phyloP scores from a whole-genome alignment of 192 early-diverging fungal genomes.

The Coemansia sp. region DNA sequence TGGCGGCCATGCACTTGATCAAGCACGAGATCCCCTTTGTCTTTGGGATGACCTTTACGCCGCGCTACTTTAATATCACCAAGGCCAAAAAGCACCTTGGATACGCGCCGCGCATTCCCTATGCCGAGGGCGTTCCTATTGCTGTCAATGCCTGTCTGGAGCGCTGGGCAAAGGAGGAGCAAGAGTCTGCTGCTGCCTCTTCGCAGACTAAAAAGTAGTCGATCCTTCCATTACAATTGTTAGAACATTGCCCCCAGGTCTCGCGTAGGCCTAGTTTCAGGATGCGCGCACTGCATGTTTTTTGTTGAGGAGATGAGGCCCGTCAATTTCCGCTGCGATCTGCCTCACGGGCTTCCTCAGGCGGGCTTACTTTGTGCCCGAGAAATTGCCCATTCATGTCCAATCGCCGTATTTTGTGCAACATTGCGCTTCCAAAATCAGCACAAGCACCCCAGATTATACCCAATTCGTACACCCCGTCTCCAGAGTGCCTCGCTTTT shows the following conservation, averaged over 20 bases:
- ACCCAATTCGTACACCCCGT: background rate
- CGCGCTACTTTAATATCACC: conserved; percentile 84
- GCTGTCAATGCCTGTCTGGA: conserved; percentile 51
- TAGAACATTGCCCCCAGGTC: background rate
- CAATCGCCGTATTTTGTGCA: background rate
- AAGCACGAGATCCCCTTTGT: conserved; percentile 76
- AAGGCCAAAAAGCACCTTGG: conserved; percentile 77
- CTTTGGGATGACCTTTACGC: conserved; percentile 73
- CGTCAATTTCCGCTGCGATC: background rate
- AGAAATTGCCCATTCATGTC: background rate
- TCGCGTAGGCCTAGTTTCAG: background rate
- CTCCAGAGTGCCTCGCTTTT: background rate
- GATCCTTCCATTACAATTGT: background rate
- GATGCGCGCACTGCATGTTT: background rate
- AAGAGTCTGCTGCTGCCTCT: conserved; percentile 1
- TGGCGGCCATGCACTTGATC: conserved; percentile 60
- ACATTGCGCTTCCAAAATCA: no score
- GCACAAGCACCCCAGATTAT: background rate
- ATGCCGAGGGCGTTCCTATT: conserved; percentile 58
- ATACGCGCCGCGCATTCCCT: conserved; percentile 58
- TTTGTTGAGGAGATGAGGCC: background rate
- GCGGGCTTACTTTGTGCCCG: background rate
- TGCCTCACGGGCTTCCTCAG: background rate
- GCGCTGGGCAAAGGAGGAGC: conserved; percentile 41
- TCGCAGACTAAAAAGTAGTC: background rate